These are phyloP conservation scores for Syncephalastrum racemosum DNA, from an alignment of 371 early-diverging fungal species.

Conservation along the genomic window DNA sequence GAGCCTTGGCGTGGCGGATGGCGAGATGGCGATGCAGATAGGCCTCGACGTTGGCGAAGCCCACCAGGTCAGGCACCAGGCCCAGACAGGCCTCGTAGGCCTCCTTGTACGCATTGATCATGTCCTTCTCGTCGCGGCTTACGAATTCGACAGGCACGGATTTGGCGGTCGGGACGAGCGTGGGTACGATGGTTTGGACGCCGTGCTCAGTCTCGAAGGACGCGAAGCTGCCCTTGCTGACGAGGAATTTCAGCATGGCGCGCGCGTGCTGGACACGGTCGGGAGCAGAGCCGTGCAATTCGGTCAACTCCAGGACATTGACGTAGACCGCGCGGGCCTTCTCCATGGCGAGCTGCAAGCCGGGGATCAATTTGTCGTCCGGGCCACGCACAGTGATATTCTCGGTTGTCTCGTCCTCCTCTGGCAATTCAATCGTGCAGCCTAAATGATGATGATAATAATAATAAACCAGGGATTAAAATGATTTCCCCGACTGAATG, in stretches of 20 bases:
- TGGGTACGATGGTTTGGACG: slow-evolving; percentile 60
- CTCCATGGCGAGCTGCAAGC: slow-evolving; percentile 73
- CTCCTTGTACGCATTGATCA: slow-evolving; percentile 55
- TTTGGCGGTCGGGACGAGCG: slow-evolving; percentile 15
- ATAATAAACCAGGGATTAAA: slow-evolving; percentile 6
- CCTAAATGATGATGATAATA: slow-evolving; percentile 19
- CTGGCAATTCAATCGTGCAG: slow-evolving; percentile 82
- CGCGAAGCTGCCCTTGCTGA: slow-evolving; percentile 54
- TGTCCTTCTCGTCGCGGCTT: slow-evolving; percentile 55
- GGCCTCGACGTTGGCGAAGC: slow-evolving; percentile 67
- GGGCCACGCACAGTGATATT: slow-evolving; percentile 82
- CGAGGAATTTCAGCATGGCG: slow-evolving; percentile 63
- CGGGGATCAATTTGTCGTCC: slow-evolving; percentile 61
- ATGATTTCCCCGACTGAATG: neutral
- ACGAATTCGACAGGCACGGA: slow-evolving; percentile 61
- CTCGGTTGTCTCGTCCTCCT: slow-evolving; percentile 62
- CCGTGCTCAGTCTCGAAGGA: slow-evolving; percentile 66
- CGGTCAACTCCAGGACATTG: slow-evolving; percentile 51
- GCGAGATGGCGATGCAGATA: slow-evolving; percentile 79
- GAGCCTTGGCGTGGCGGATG: slow-evolving; percentile 78
- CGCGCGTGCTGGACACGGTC: slow-evolving; percentile 57
- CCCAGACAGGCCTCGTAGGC: slow-evolving; percentile 27
- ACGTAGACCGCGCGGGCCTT: slow-evolving; percentile 71
- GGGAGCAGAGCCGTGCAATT: slow-evolving; percentile 46
- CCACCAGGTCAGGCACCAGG: slow-evolving; percentile 47